Conservation (phyloP, 805 yeast species). For the Lachancea sp. region DNA sequence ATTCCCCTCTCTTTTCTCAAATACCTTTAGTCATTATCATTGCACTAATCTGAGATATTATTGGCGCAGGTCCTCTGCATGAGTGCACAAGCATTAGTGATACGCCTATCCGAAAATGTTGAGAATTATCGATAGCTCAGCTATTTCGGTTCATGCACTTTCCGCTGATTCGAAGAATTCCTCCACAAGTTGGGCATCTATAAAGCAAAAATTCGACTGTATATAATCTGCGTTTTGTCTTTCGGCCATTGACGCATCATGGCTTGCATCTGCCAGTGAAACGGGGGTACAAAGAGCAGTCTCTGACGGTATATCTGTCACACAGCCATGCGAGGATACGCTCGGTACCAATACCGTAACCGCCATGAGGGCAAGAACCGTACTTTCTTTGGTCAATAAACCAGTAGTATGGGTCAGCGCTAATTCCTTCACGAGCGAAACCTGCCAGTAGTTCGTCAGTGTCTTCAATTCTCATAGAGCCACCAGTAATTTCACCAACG, state of each 20-base stretch:
- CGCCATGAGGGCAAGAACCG: conserved; percentile 98
- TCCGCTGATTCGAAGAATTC: too few species aligned
- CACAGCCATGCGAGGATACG: conserved; percentile 98
- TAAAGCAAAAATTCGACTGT: neutral
- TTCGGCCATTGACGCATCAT: conserved; percentile 31
- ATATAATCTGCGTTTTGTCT: neutral
- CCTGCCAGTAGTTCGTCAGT: conserved; percentile 81
- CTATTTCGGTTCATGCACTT: too few species aligned
- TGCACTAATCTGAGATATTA: too few species aligned
- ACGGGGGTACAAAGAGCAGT: conserved; percentile 95
- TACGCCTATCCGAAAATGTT: too few species aligned
- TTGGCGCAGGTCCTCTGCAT: too few species aligned
- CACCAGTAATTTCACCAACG: conserved; percentile 98
- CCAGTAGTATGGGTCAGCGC: conserved; percentile 86
- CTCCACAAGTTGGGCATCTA: too few species aligned
- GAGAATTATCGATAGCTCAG: too few species aligned
- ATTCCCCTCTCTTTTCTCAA: conserved; percentile 4
- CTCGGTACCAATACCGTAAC: conserved; percentile 97
- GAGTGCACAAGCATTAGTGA: too few species aligned
- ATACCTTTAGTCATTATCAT: neutral
- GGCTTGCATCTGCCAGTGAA: conserved; percentile 98
- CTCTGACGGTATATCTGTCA: conserved; percentile 96
- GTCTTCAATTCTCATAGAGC: conserved; percentile 92
- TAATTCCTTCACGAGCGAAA: conserved; percentile 86
- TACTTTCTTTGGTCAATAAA: conserved; percentile 91